These are phyloP conservation scores for Paraconiothyrium brasiliense DNA, from an alignment of 2,329 filamentous ascomycete species.

Conservation along the genomic window DNA sequence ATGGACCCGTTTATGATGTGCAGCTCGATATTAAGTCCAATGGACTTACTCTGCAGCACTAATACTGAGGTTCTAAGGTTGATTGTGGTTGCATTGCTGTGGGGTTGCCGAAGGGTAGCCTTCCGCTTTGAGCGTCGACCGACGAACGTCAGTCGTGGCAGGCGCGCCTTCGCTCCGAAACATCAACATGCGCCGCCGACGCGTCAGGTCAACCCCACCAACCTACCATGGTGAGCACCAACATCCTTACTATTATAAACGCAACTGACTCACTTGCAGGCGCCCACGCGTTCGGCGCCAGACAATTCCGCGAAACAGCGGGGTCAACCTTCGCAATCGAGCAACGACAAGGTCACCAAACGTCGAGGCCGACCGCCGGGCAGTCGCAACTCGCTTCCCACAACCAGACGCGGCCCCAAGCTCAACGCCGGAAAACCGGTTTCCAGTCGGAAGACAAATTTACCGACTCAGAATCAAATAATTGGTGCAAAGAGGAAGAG, in stretches of 20 bases:
- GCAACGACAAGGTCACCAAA: constrained; percentile 24
- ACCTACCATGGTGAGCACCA: constrained; percentile 40
- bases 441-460: constrained; percentile 33
- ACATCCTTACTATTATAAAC: not conserved
- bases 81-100: no score
- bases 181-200: constrained; percentile 22
- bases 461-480: constrained; percentile 7
- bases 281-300: constrained; percentile 31
- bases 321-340: constrained; percentile 27
- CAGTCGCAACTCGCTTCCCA: constrained; percentile 28
- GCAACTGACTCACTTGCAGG: constrained; percentile 31
- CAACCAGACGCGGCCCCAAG: constrained; percentile 26
- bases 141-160: constrained; percentile 8
- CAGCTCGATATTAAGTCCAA: not conserved
- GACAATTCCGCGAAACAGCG: constrained; percentile 29
- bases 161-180: not conserved
- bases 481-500: constrained; percentile 5
- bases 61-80: no score
- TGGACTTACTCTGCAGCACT: no score
- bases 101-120: not conserved
- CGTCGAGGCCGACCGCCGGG: constrained; percentile 38
- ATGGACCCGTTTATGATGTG: not conserved
- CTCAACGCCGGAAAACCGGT: constrained; percentile 21
- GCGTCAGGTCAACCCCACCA: constrained; percentile 31
- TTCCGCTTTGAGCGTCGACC: constrained; percentile 5